phyloP scores from a whole-genome alignment of 1,284 basidiomycete genomes.

The Waitea zeae region DNA sequence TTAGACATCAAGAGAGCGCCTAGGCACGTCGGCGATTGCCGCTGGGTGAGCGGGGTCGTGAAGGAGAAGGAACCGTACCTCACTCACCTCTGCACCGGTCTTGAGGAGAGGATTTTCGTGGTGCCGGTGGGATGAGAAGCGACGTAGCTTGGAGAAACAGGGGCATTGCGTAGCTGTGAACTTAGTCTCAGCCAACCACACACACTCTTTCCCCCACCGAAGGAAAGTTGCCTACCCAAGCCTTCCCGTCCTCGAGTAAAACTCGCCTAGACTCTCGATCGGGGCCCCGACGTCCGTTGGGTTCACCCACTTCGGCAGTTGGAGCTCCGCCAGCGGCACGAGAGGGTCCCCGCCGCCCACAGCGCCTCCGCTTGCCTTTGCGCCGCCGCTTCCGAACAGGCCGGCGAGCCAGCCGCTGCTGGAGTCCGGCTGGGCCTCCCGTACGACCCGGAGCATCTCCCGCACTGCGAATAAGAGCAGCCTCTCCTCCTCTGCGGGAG shows the following conservation, averaged over 20 bases:
- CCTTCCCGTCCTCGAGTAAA: constrained; percentile 41
- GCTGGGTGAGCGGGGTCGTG: not conserved
- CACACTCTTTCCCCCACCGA: constrained; percentile 2
- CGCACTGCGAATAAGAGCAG: constrained; percentile 50
- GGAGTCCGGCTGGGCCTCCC: constrained; percentile 5
- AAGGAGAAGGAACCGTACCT: constrained; percentile 2
- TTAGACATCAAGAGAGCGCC: constrained; percentile 60
- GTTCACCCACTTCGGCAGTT: constrained; percentile 44
- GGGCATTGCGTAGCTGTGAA: constrained; percentile 38
- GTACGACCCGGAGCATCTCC: constrained; percentile 26
- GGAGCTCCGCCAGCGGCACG: constrained; percentile 28
- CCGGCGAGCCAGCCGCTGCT: not conserved
- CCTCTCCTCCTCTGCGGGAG: constrained; percentile 31
- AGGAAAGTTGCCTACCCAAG: constrained; percentile 28
- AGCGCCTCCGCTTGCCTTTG: not conserved
- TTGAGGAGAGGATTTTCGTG: constrained; percentile 20
- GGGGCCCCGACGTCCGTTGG: constrained; percentile 50
- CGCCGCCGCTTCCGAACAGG: constrained; percentile 6
- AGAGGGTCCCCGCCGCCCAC: constrained; percentile 5
- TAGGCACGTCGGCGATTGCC: constrained; percentile 11
- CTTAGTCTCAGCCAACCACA: not conserved
- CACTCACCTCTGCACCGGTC: constrained; percentile 42
- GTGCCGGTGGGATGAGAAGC: constrained; percentile 38
- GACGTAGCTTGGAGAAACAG: constrained; percentile 51
- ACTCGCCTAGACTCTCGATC: constrained; percentile 45